Conservation (phyloP, 345 rosid genomes). For the Chamaenerion angustifolium region DNA sequence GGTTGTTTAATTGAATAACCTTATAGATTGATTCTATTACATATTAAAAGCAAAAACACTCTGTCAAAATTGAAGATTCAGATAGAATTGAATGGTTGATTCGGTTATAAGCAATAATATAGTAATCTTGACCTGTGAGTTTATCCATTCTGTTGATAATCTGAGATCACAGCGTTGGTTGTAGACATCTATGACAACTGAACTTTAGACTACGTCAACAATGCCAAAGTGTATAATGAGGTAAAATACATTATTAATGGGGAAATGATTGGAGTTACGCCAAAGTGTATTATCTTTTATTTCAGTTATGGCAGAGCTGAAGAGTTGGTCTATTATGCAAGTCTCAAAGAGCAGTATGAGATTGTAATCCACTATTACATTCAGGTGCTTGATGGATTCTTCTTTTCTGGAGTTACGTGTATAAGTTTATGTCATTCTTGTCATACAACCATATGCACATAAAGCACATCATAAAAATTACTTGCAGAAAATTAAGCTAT, state of each 20-base stretch:
- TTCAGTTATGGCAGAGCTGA: constrained; percentile 94
- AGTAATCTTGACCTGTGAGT: too few relatives aligned
- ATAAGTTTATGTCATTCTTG: constrained; percentile 1
- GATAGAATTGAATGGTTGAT: too few relatives aligned
- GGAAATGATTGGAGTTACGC: too few relatives aligned
- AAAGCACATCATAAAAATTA: not conserved
- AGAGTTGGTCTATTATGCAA: constrained; percentile 91
- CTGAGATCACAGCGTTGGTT: too few relatives aligned
- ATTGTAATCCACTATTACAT: constrained; percentile 80
- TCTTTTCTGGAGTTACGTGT: not conserved
- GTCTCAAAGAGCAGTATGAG: constrained; percentile 84
- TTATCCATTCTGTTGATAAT: too few relatives aligned
- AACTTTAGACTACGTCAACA: too few relatives aligned
- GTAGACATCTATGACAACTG: too few relatives aligned
- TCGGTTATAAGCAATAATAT: too few relatives aligned
- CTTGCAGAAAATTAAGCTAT: too few relatives aligned
- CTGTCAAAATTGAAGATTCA: too few relatives aligned
- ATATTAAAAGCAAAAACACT: not conserved
- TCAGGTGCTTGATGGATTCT: constrained; percentile 41
- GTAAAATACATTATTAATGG: too few relatives aligned
- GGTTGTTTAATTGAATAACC: not conserved
- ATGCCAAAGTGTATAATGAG: too few relatives aligned
- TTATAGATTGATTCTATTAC: not conserved
- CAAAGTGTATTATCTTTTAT: constrained; percentile 5
- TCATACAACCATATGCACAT: not conserved